Conservation (phyloP, 805 yeast species). For the Candida qinlingensis region DNA sequence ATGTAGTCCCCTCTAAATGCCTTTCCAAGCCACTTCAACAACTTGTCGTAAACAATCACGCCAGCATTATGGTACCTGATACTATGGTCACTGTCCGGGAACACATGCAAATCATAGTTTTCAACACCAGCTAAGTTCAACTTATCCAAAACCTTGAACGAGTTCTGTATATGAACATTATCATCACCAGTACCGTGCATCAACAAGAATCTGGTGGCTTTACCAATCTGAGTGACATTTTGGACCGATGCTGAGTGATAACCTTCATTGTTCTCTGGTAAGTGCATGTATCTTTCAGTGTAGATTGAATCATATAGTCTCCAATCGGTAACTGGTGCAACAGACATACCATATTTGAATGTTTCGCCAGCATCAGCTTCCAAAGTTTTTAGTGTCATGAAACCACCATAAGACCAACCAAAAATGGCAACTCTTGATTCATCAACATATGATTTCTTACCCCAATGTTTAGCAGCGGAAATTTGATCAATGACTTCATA, state of each 20-base stretch:
- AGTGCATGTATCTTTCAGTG: slow-evolving; percentile 92
- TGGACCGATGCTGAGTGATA: slow-evolving; percentile 54
- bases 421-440: slow-evolving; percentile 70
- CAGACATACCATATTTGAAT: slow-evolving; percentile 88
- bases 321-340: slow-evolving; percentile 98
- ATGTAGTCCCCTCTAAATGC: slow-evolving; percentile 49
- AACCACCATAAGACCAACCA: slow-evolving; percentile 99
- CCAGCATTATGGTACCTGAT: slow-evolving; percentile 71
- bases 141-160: slow-evolving; percentile 69
- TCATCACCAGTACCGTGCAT: slow-evolving; percentile 99
- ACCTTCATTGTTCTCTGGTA: slow-evolving; percentile 68
- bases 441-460: slow-evolving; percentile 58
- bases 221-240: slow-evolving; percentile 49
- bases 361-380: slow-evolving; percentile 73
- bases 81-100: slow-evolving; percentile 78
- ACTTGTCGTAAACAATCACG: slow-evolving; percentile 61
- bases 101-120: slow-evolving; percentile 73
- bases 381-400: slow-evolving; percentile 80
- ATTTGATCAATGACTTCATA: slow-evolving; percentile 86
- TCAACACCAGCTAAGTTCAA: slow-evolving; percentile 70
- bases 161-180: slow-evolving; percentile 92
- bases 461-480: slow-evolving; percentile 73
- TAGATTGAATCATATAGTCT: slow-evolving; percentile 84
- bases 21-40: slow-evolving; percentile 55
- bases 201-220: slow-evolving; percentile 62